Percentiles rank a stretch among this genome's conserved stretches.
Conservation (phyloP, 31 red algal genomes). For the Odonthalia washingtoniensis region DNA sequence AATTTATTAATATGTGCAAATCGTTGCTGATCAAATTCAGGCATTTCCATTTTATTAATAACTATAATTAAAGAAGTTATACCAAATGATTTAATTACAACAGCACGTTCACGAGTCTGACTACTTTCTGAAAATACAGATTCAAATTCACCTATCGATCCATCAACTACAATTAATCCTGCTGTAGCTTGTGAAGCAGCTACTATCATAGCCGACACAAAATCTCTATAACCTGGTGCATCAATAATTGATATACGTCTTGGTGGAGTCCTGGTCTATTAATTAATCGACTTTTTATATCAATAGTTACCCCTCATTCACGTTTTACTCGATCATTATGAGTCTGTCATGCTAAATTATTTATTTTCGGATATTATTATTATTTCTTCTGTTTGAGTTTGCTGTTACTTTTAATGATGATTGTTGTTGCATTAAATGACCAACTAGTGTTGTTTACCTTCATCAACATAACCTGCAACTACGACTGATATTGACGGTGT, state of each 20-base stretch:
- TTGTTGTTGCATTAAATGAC: constrained; percentile 63
- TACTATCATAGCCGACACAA: constrained; percentile 86
- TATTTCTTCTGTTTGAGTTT: constrained; percentile 19
- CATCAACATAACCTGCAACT: constrained; percentile 88
- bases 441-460: constrained; percentile 79
- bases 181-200: constrained; percentile 77
- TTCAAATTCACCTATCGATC: constrained; percentile 84
- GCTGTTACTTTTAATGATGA: not conserved
- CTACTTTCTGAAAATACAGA: constrained; percentile 81
- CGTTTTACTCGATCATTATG: constrained; percentile 86
- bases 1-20: constrained; percentile 56
- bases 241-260: constrained; percentile 77
- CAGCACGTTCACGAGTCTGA: constrained; percentile 76
- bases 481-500: constrained; percentile 71
- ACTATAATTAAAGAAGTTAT: constrained; percentile 78
- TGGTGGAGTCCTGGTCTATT: constrained; percentile 35
- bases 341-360: constrained; percentile 83
- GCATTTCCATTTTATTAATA: constrained; percentile 94
- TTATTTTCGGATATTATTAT: no score
- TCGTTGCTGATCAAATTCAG: constrained; percentile 56
- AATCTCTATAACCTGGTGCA: constrained; percentile 93
- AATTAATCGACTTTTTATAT: constrained; percentile 77
- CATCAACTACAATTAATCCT: constrained; percentile 87
- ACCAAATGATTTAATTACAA: constrained; percentile 71
- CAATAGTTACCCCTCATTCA: constrained; percentile 89